phyloP scores from a whole-genome alignment of 108 stramenopile species.

The Mediolabrus comicus region DNA sequence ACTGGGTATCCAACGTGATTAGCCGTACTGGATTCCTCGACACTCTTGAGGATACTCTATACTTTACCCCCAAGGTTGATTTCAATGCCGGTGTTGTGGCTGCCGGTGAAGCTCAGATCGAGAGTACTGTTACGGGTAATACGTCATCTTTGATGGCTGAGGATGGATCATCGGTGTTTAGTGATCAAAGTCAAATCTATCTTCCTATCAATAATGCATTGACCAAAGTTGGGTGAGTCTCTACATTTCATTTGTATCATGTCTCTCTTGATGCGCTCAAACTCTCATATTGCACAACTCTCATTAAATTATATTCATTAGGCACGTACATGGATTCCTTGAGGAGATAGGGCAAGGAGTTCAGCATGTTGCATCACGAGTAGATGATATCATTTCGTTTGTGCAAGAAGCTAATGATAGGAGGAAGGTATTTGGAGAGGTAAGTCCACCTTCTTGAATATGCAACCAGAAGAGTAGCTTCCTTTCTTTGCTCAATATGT shows the following conservation, averaged over 20 bases:
- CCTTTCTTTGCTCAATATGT: no score
- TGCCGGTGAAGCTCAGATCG: conserved; percentile 90
- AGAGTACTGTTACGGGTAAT: conserved; percentile 88
- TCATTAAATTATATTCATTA: conserved; percentile 12
- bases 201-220: conserved; percentile 92
- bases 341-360: conserved; percentile 87
- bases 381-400: conserved; percentile 75
- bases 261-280: no score
- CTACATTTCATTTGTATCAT: background rate
- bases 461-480: conserved; percentile 6
- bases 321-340: conserved; percentile 87
- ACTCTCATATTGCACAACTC: no score
- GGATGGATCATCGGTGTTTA: conserved; percentile 55
- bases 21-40: conserved; percentile 77
- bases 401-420: conserved; percentile 77
- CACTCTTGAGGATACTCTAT: conserved; percentile 77
- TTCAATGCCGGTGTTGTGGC: conserved; percentile 93
- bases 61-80: conserved; percentile 83
- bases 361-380: conserved; percentile 86
- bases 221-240: conserved; percentile 67
- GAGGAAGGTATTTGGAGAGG: conserved; percentile 75
- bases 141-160: conserved; percentile 36
- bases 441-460: conserved; percentile 1
- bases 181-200: conserved; percentile 86
- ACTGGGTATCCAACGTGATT: conserved; percentile 82